Base-by-base conservation (phyloP, 2,329 filamentous ascomycete species). In the Didymella glomerata region DNA sequence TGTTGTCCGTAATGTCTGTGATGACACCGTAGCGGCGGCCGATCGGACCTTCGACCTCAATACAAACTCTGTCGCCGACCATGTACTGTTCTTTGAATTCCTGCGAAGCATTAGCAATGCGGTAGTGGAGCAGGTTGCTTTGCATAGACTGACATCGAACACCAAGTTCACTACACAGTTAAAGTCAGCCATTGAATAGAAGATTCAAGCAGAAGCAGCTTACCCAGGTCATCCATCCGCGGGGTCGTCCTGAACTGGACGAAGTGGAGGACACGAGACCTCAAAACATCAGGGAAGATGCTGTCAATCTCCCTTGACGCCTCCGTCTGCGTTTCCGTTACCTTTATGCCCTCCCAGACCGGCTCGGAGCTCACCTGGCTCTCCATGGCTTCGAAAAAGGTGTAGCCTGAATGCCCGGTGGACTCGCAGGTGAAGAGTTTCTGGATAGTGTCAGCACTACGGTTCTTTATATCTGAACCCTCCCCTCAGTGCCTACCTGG, bases 381-480 rank as follows among this genome's bases (percentile, higher is more conserved):
- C 77, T 91, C 88, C 28, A 94, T 85, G 25, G 95, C 95, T 67
- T 97, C 92, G 72, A 97, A 97, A 78, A 96, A 99, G 3, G 88
- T 94, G 66, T 97, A 83, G 52, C 90, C 90, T 28, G 93, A 96
- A 76, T 96, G 94, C 53, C 95, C 95, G 13, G 93, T 97, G 66
- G 98, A 96, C 75, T 96, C 91, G 78, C 96, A 97, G 61, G 96
- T 97, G 77, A 98, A 99, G 54, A 90, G 88, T 73, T 88, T 91
- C 88, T 94, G 68, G 42, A 48, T 48, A 24, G 68, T 24, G 72
- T 76, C 68, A 74, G 59, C 47, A 16, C 11, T 47, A 52, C 16
- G n/a, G 18, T 4, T n/a, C 30, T 22, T 11, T 25, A 16, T 36
- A 13, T 7, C 41, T 36, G 13, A 20, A 4, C 14, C 25, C 13